These are phyloP conservation scores for Rhodamnia argentea DNA, from an alignment of 345 rosid genomes.

Conservation along the genomic window DNA sequence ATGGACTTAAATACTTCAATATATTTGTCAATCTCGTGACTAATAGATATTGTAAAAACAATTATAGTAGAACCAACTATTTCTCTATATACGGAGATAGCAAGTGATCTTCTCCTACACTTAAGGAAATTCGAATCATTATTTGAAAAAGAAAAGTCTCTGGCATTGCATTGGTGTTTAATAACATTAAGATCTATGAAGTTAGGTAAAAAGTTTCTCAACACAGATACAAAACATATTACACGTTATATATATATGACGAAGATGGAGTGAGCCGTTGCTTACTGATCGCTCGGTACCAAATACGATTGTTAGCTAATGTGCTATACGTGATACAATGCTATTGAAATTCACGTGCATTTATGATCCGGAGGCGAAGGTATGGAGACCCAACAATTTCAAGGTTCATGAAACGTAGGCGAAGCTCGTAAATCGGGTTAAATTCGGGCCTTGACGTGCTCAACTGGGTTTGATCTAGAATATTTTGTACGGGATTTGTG, in stretches of 20 bases:
- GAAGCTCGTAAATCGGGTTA: background rate
- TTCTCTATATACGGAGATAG: background rate
- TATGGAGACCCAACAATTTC: background rate
- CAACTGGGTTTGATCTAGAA: background rate
- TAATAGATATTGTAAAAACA: background rate
- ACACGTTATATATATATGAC: fast-evolving
- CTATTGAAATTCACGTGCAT: no score
- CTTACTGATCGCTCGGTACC: fast-evolving
- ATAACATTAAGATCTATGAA: background rate
- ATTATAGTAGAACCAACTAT: background rate
- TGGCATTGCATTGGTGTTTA: background rate
- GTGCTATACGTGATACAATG: no score
- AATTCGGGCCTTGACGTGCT: no score
- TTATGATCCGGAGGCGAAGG: background rate
- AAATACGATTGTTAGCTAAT: no score
- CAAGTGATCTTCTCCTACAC: background rate
- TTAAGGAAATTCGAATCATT: background rate
- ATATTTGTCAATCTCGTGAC: background rate
- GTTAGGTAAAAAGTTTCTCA: fast-evolving
- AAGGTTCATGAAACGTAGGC: fast-evolving
- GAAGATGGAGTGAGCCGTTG: background rate
- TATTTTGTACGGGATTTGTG: no score
- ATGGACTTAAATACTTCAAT: no score
- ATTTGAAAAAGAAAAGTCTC: background rate
- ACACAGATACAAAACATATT: fast-evolving